phyloP scores from a whole-genome alignment of 805 yeast genomes.

The Saturnispora hagleri region DNA sequence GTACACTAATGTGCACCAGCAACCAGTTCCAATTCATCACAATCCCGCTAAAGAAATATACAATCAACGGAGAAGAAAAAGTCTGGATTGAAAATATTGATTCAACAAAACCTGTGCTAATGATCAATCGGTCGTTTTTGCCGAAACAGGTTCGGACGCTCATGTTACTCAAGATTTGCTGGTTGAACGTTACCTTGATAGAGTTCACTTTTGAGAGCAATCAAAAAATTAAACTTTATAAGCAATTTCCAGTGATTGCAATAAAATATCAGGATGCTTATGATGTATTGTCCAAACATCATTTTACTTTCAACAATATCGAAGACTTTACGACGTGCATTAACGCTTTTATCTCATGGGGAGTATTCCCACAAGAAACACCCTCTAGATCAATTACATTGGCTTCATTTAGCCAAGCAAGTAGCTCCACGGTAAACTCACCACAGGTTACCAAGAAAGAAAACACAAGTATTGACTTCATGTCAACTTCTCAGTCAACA shows the following conservation, averaged over 20 bases:
- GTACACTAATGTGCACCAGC: not conserved
- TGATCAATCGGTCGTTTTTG: not conserved
- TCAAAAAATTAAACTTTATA: constrained; percentile 6
- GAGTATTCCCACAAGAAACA: not conserved
- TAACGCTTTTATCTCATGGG: not conserved
- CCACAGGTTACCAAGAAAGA: not conserved
- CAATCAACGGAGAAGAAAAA: not conserved
- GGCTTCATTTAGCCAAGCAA: not conserved
- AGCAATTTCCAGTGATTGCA: constrained; percentile 5
- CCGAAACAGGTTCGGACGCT: not conserved
- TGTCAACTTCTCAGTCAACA: not conserved
- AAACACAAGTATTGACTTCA: not conserved
- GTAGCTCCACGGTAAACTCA: not conserved
- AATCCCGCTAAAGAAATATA: not conserved
- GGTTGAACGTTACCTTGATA: not conserved
- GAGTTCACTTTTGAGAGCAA: not conserved
- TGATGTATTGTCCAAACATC: not conserved
- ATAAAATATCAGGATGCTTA: constrained; percentile 1
- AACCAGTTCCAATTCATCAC: not conserved
- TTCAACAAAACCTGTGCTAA: not conserved
- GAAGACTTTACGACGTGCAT: constrained; percentile 1
- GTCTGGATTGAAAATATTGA: not conserved
- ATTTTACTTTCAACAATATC: not conserved
- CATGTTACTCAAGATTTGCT: not conserved
- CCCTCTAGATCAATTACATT: not conserved